A percentile compares a stretch with the other conserved stretches of the same genome.
These are phyloP conservation scores for Bullera alba DNA, from an alignment of 768 basidiomycete genomes.

Conservation along the genomic window DNA sequence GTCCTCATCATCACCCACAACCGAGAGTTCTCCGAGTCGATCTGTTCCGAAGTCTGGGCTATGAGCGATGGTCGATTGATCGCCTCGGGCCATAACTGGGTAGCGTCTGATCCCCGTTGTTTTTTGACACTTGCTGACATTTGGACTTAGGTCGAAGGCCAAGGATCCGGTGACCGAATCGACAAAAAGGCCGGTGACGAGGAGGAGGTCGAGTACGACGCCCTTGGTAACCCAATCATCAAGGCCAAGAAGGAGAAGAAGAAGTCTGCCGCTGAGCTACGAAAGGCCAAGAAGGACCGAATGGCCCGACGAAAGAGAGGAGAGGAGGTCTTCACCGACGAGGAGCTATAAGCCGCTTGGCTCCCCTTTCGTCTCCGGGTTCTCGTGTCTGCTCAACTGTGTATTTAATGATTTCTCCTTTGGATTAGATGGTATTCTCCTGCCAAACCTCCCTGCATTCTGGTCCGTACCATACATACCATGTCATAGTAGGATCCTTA, in stretches of 20 bases:
- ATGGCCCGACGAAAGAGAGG: slow-evolving; percentile 59
- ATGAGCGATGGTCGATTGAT: slow-evolving; percentile 49
- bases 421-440: too few species aligned
- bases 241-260: slow-evolving; percentile 74
- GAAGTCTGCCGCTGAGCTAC: slow-evolving; percentile 68
- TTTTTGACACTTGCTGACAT: too few species aligned
- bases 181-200: slow-evolving; percentile 80
- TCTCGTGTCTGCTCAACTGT: neutral
- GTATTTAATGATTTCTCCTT: neutral
- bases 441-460: too few species aligned
- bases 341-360: slow-evolving; percentile 36
- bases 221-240: slow-evolving; percentile 74
- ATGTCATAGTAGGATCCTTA: too few species aligned
- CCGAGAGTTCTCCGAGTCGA: slow-evolving; percentile 95
- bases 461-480: too few species aligned
- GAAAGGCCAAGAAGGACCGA: slow-evolving; percentile 82
- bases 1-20: slow-evolving; percentile 97
- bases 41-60: slow-evolving; percentile 66
- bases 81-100: slow-evolving; percentile 63
- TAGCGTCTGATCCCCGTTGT: too few species aligned
- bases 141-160: too few species aligned
- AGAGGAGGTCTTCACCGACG: slow-evolving; percentile 57
- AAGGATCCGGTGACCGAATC: slow-evolving; percentile 87
- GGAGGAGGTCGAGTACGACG: slow-evolving; percentile 86
- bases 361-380: neutral